These are phyloP conservation scores for peach (Prunus persica) DNA, from an alignment of 306 rosid species.

Conservation along the genomic window DNA sequence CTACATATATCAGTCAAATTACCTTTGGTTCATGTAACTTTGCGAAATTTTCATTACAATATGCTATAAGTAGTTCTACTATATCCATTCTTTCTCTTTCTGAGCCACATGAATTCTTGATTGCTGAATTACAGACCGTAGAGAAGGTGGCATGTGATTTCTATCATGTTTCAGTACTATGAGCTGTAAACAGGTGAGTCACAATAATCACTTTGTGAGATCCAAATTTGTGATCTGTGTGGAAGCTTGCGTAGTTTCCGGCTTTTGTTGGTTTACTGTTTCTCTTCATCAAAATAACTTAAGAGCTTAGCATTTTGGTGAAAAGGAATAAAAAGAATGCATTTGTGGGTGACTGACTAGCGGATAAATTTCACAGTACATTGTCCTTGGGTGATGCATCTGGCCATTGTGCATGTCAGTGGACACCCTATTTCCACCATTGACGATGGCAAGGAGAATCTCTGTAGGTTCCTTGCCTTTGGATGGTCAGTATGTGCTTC, in stretches of 20 bases:
- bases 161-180: slow-evolving; percentile 43
- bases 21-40: slow-evolving; percentile 12
- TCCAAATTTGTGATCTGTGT: slow-evolving; percentile 24
- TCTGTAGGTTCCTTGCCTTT: slow-evolving; percentile 18
- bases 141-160: slow-evolving; percentile 44
- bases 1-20: neutral
- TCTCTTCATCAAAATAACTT: slow-evolving; percentile 3
- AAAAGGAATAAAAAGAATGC: too few relatives aligned
- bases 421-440: slow-evolving; percentile 13
- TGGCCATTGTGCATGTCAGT: slow-evolving; percentile 21
- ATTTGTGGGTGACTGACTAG: slow-evolving; percentile 15
- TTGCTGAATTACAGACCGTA: slow-evolving; percentile 56
- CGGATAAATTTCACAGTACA: slow-evolving; percentile 13
- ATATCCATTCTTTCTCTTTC: slow-evolving; percentile 23
- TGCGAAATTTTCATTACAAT: slow-evolving; percentile 13
- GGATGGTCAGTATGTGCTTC: neutral
- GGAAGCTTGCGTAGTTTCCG: slow-evolving; percentile 25
- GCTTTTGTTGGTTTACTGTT: slow-evolving; percentile 4
- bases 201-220: slow-evolving; percentile 30
- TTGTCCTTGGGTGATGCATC: slow-evolving; percentile 24
- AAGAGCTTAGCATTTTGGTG: slow-evolving; percentile 11
- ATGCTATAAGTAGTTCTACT: slow-evolving; percentile 16
- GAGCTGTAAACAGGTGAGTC: slow-evolving; percentile 62
- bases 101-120: slow-evolving; percentile 31
- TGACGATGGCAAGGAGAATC: slow-evolving; percentile 23